phyloP scores from a whole-genome alignment of 192 early-diverging fungal genomes.

The Backusella morwellensis region DNA sequence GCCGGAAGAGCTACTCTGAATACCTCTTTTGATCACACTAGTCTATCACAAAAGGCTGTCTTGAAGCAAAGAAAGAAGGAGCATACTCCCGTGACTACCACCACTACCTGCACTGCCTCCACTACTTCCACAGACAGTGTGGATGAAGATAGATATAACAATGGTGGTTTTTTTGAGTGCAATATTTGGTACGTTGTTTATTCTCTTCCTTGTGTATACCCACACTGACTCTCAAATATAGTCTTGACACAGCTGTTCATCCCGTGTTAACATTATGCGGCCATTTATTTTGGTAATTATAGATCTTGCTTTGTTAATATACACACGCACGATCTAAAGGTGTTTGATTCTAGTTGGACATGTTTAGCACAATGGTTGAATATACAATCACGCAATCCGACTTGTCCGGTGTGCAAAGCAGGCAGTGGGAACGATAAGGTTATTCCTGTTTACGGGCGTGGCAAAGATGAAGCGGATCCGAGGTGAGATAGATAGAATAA shows the following conservation, averaged over 20 bases:
- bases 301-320: background rate
- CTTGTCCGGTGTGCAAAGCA: constrained; percentile 83
- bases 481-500: constrained; percentile 35
- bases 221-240: background rate
- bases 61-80: constrained; percentile 9
- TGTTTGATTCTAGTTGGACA: constrained; percentile 46
- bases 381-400: constrained; percentile 61
- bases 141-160: background rate
- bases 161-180: constrained; percentile 33
- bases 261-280: constrained; percentile 79
- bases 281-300: constrained; percentile 67
- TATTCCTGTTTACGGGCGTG: constrained; percentile 79
- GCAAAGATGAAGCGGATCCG: constrained; percentile 72
- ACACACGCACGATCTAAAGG: background rate
- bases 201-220: background rate
- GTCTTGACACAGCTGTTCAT: constrained; percentile 72
- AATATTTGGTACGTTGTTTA: constrained; percentile 33
- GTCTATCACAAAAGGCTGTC: background rate
- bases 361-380: constrained; percentile 76
- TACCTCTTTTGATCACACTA: background rate
- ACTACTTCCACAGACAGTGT: background rate
- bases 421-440: constrained; percentile 81
- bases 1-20: background rate
- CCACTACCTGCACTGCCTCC: background rate
- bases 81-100: background rate